Percentiles rank a stretch among this genome's conserved stretches.
These are phyloP conservation scores for Schrenkiella parvula DNA, from an alignment of 345 rosid genomes.

Conservation along the genomic window DNA sequence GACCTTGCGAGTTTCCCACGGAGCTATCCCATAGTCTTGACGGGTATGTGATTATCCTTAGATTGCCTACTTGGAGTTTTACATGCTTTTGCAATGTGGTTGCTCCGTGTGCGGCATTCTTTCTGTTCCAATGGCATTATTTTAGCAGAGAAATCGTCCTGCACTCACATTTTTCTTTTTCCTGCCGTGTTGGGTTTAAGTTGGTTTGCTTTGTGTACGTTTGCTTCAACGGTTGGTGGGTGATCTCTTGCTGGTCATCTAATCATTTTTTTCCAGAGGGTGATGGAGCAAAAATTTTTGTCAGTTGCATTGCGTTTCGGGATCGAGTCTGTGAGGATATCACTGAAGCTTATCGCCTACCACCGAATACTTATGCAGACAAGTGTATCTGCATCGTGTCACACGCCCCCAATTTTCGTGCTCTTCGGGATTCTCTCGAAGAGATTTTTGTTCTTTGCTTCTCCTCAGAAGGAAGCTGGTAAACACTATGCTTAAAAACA, in stretches of 20 bases:
- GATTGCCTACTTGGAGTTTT: neutral
- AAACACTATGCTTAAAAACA: constrained; percentile 4
- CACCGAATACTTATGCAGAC: constrained; percentile 81
- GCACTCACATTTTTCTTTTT: neutral
- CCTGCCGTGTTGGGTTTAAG: constrained; percentile 3
- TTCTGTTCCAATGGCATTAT: neutral
- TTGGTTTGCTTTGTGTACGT: neutral
- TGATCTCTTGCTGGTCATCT: constrained; percentile 9
- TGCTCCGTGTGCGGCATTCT: neutral
- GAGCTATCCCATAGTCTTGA: constrained; percentile 93
- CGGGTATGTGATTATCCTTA: constrained; percentile 49
- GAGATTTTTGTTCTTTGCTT: constrained; percentile 88
- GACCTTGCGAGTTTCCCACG: constrained; percentile 66
- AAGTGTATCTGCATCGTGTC: constrained; percentile 94
- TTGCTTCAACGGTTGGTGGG: neutral
- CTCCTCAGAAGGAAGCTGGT: constrained; percentile 89
- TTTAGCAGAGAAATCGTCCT: neutral
- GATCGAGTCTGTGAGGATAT: constrained; percentile 96
- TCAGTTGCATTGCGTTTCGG: constrained; percentile 90
- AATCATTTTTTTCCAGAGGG: constrained; percentile 60
- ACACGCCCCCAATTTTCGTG: constrained; percentile 74
- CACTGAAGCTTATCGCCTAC: constrained; percentile 83
- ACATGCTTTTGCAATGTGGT: constrained; percentile 5
- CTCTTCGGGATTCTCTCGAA: constrained; percentile 75
- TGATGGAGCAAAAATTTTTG: constrained; percentile 93